Conservation (phyloP, 805 yeast genomes). For the Pichia cabralensis region DNA sequence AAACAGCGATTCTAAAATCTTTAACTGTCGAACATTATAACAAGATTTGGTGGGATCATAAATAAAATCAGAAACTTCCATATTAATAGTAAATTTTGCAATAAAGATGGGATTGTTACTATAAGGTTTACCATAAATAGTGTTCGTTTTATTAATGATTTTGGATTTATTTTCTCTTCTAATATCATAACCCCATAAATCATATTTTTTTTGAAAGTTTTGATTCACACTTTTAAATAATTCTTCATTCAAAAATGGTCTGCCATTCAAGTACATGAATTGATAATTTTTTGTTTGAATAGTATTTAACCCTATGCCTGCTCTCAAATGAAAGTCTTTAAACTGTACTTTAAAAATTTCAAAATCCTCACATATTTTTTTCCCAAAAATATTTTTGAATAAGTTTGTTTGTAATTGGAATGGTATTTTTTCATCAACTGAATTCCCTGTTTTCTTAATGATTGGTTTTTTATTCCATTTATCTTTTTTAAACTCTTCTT, state of each 20-base stretch:
- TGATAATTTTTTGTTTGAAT: slow-evolving; percentile 31
- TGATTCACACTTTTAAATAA: slow-evolving; percentile 18
- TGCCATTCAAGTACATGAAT: slow-evolving; percentile 35
- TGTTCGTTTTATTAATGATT: slow-evolving; percentile 8
- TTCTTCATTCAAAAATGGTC: slow-evolving; percentile 19
- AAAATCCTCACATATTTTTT: slow-evolving; percentile 13
- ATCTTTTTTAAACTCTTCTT: neutral
- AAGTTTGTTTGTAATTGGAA: slow-evolving; percentile 7
- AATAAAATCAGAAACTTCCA: slow-evolving; percentile 26
- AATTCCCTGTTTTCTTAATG: neutral
- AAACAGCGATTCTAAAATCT: slow-evolving; percentile 24
- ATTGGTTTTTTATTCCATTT: neutral
- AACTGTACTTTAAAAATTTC: slow-evolving; percentile 22
- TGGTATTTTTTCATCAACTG: neutral
- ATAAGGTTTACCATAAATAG: slow-evolving; percentile 25
- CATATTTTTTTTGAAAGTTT: slow-evolving; percentile 16
- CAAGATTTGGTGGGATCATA: slow-evolving; percentile 32
- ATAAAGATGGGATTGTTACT: slow-evolving; percentile 31
- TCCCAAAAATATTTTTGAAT: slow-evolving; percentile 26
- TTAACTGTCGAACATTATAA: slow-evolving; percentile 17
- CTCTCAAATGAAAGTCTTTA: slow-evolving; percentile 22
- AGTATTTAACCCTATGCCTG: slow-evolving; percentile 31
- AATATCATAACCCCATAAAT: slow-evolving; percentile 6
- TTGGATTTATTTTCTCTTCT: slow-evolving; percentile 8
- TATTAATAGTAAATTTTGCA: slow-evolving; percentile 17